phyloP scores from a whole-genome alignment of 495 filamentous ascomycete genomes.

The Aspergillus hancockii region DNA sequence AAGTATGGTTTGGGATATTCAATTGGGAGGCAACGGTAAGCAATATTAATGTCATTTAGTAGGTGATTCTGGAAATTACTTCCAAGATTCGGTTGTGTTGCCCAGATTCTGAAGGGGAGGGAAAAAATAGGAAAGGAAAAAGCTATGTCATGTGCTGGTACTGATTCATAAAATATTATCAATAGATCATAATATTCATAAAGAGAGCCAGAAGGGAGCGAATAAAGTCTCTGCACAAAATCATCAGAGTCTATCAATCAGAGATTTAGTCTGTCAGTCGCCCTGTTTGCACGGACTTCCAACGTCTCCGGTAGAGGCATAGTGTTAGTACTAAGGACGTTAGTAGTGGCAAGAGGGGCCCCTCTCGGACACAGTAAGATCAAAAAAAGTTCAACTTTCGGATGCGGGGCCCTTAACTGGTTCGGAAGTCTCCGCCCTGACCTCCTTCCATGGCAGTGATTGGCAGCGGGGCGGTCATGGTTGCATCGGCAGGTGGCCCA shows the following conservation, averaged over 20 bases:
- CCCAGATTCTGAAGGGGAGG: too few species aligned
- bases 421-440: conserved; percentile 2
- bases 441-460: not conserved
- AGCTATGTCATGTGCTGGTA: too few species aligned
- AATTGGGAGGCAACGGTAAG: too few species aligned
- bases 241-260: not conserved
- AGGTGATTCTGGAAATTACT: too few species aligned
- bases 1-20: too few species aligned
- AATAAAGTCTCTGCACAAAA: not conserved
- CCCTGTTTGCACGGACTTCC: not conserved
- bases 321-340: too few species aligned
- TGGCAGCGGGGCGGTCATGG: conserved; percentile 3
- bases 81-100: too few species aligned
- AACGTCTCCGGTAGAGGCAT: not conserved
- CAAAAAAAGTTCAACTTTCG: not conserved
- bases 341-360: not conserved
- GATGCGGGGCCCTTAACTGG: conserved; percentile 7
- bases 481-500: conserved; percentile 3
- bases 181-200: too few species aligned
- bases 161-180: too few species aligned
- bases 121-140: too few species aligned
- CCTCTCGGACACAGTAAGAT: not conserved
- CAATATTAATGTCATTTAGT: too few species aligned
- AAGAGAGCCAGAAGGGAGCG: too few species aligned
- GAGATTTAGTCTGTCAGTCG: not conserved